A percentile compares a stretch with the other conserved stretches of the same genome.
Evolutionary conservation across 2,329 filamentous ascomycete genomes (phyloP).

Genomic region (Exophiala spinifera): DNA sequence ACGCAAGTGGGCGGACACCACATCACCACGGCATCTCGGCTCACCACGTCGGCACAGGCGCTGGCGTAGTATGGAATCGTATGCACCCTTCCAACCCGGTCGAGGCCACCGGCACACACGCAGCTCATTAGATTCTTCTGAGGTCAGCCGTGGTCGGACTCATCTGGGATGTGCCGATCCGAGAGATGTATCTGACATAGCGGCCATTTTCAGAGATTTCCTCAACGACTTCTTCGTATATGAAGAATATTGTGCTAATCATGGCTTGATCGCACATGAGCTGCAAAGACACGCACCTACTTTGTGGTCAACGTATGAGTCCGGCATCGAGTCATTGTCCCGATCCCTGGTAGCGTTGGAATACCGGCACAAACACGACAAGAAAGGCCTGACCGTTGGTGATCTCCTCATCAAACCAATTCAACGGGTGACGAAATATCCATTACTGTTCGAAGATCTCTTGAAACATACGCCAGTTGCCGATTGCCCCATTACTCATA

Average conservation of each 20-base stretch:
- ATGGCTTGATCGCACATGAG: constrained; percentile 79
- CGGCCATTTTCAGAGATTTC: constrained; percentile 58
- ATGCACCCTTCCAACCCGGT: constrained; percentile 31
- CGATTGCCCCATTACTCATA: constrained; percentile 80
- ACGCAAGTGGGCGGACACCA: constrained; percentile 28
- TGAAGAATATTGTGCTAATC: constrained; percentile 87
- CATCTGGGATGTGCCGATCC: constrained; percentile 44
- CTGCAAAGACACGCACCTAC: constrained; percentile 65
- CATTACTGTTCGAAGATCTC: constrained; percentile 79
- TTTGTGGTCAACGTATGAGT: constrained; percentile 76
- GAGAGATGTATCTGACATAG: constrained; percentile 52
- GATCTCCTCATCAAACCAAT: constrained; percentile 96
- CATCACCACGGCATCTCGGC: constrained; percentile 22
- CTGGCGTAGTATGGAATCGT: constrained; percentile 41
- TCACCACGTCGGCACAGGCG: constrained; percentile 18
- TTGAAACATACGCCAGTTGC: constrained; percentile 76
- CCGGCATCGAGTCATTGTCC: constrained; percentile 78
- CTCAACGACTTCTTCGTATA: constrained; percentile 81
- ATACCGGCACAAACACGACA: constrained; percentile 59
- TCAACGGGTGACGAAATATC: constrained; percentile 88
- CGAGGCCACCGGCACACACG: constrained; percentile 12
- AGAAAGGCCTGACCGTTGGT: constrained; percentile 74
- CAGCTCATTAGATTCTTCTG: constrained; percentile 25
- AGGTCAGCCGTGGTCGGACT: constrained; percentile 9
- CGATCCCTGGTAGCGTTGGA: constrained; percentile 70